These are phyloP conservation scores for Bombardia bombarda DNA, from an alignment of 495 filamentous ascomycete genomes.

Conservation along the genomic window DNA sequence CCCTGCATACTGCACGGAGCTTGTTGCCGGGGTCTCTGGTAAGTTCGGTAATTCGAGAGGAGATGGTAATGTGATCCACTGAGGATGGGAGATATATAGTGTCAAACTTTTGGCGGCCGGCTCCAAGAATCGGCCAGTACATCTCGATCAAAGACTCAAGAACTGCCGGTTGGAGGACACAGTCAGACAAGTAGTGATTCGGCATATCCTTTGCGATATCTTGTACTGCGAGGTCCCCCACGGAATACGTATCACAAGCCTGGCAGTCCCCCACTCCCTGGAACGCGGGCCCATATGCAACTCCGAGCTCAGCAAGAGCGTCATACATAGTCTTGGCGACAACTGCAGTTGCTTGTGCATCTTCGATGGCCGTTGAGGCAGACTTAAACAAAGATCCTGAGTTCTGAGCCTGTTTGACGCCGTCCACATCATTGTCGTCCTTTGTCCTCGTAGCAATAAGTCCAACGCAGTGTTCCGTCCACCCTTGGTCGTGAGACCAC, in stretches of 20 bases:
- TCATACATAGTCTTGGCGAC: constrained; percentile 28
- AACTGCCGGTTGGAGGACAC: constrained; percentile 44
- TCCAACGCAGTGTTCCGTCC: constrained; percentile 41
- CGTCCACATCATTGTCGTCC: constrained; percentile 30
- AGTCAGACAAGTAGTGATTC: constrained; percentile 32
- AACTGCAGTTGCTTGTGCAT: constrained; percentile 14
- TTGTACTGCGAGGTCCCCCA: constrained; percentile 37
- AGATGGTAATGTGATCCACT: constrained; percentile 28
- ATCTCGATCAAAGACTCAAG: constrained; percentile 44
- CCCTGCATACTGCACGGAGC: constrained; percentile 29
- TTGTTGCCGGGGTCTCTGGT: constrained; percentile 19
- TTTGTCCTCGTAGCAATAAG: constrained; percentile 26
- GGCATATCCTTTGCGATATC: constrained; percentile 48
- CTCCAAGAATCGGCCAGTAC: constrained; percentile 35
- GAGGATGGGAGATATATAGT: constrained; percentile 38
- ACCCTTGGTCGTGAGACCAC: constrained; percentile 34
- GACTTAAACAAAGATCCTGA: constrained; percentile 21
- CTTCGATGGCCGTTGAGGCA: constrained; percentile 17
- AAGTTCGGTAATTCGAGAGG: constrained; percentile 17
- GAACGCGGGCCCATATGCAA: constrained; percentile 37
- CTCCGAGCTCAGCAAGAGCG: constrained; percentile 29
- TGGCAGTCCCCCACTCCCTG: constrained; percentile 35
- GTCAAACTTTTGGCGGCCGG: constrained; percentile 20
- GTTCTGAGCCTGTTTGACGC: constrained; percentile 17
- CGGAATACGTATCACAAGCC: constrained; percentile 27